Evolutionary conservation across 768 basidiomycete species (phyloP), one percentile per base, ranked within the genome.

Genomic region (Serendipita sp.): DNA sequence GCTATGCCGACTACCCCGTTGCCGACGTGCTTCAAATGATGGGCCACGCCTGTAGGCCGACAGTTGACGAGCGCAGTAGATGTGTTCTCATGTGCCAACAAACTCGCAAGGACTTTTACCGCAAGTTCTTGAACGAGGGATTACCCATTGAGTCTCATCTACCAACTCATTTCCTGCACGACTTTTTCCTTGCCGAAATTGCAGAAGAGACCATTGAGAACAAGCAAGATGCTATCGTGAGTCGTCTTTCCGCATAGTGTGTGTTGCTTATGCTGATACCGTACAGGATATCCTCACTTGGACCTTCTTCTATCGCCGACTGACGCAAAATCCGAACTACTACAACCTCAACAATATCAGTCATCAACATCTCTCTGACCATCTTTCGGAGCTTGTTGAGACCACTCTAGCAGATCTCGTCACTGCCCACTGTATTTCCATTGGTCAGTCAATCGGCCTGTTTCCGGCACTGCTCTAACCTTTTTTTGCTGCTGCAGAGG

Each of bases 11-110:
- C 72, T 97, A 98, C 70, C 93, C 95, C 2, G 92, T 99, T 64
- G 95, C 95, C 81, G 95, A 98, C 68, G 89, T 99, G 3, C 80
- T 98, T 1, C 96, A 98, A 71, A 98, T 99, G 95, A 95, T 98
- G 85, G 96, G 95, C 44, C 82, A 85, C n/a, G 96, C 96, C 0
- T 97, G 94, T 71, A 85, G 94, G 16, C 95, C 96, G 4, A 72
- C 75, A 42, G 83, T 91, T 67, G 96, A 98, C 67, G 84, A 87
- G 2, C 84, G 86, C 64, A 93, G 90, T 67, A 87, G 92, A 14
- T 98, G 95, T 69, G 87, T 99, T 2, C 76, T 97, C 41, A 97
- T 99, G 93, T 92, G 90, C 69, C 95, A 98, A 68, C 90, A 95
- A 72, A 95, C 91, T 0, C 81, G 94, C 38, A 99, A 98, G 73